Conservation (phyloP, 441 rosid genomes). For the Erysimum cheiri region DNA sequence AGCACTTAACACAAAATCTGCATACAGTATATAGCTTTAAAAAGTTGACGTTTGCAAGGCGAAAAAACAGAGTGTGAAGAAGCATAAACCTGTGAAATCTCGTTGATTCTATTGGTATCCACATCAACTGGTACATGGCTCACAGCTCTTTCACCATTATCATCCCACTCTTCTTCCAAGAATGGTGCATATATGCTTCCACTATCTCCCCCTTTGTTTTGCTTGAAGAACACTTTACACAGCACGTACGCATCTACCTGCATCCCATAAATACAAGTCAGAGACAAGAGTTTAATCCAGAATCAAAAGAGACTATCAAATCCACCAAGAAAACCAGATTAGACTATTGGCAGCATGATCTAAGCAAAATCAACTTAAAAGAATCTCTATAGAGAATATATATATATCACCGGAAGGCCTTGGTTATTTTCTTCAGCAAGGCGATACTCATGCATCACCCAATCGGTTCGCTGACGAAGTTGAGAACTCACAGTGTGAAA, state of each 20-base stretch:
- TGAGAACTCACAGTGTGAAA: slow-evolving; percentile 75
- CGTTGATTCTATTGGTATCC: background rate
- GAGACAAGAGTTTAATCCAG: slow-evolving; percentile 19
- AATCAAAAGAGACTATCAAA: slow-evolving; percentile 3
- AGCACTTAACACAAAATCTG: background rate
- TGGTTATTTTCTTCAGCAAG: slow-evolving; percentile 57
- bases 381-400: background rate
- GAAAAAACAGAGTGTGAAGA: slow-evolving; percentile 14
- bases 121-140: slow-evolving; percentile 42
- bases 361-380: background rate
- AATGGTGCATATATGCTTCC: slow-evolving; percentile 22
- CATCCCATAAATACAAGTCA: slow-evolving; percentile 35
- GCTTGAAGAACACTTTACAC: slow-evolving; percentile 60
- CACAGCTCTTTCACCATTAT: slow-evolving; percentile 45
- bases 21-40: background rate
- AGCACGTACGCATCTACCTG: slow-evolving; percentile 66
- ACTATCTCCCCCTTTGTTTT: background rate
- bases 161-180: slow-evolving; percentile 42
- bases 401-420: slow-evolving; percentile 49
- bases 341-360: background rate
- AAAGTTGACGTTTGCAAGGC: background rate
- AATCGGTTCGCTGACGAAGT: slow-evolving; percentile 66
- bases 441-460: slow-evolving; percentile 87
- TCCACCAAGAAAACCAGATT: background rate
- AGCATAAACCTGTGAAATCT: slow-evolving; percentile 29